These are phyloP conservation scores for Periconia digitata DNA, from an alignment of 2,329 filamentous ascomycete species.

Conservation along the genomic window DNA sequence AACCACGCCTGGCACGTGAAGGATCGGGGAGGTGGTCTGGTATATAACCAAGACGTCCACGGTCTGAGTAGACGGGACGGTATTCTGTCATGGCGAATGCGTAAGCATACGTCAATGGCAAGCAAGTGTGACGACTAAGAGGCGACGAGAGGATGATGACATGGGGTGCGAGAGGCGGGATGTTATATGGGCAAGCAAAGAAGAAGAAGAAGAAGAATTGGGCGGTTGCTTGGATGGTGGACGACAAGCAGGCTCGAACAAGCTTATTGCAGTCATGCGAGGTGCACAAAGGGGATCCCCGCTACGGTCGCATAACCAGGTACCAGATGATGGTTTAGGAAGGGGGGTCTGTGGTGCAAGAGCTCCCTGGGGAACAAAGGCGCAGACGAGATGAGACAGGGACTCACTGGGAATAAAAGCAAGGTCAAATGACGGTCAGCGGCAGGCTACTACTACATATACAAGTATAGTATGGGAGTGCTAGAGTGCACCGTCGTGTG, in stretches of 20 bases:
- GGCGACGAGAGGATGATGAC: conserved; percentile 5
- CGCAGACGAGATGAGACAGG: conserved; percentile 37
- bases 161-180: conserved; percentile 13
- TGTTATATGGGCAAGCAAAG: conserved; percentile 25
- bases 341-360: conserved; percentile 22
- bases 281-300: conserved; percentile 37
- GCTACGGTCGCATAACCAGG: conserved; percentile 34
- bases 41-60: conserved; percentile 42
- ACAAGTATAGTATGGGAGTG: conserved; percentile 11
- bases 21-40: conserved; percentile 38
- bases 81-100: conserved; percentile 43
- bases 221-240: conserved; percentile 15
- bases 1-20: conserved; percentile 24
- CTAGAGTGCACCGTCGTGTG: not conserved
- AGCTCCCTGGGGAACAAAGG: conserved; percentile 35
- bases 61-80: conserved; percentile 39
- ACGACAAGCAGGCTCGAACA: conserved; percentile 15
- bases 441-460: conserved; percentile 1
- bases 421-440: conserved; percentile 22
- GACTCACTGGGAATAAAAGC: conserved; percentile 23
- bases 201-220: conserved; percentile 6
- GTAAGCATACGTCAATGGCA: conserved; percentile 31
- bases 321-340: conserved; percentile 34
- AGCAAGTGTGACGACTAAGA: not conserved
- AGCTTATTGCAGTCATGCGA: conserved; percentile 33